Evolutionary conservation across 768 basidiomycete species (phyloP), one percentile per base, ranked within the genome.

Genomic region (Exsudoporus frostii): DNA sequence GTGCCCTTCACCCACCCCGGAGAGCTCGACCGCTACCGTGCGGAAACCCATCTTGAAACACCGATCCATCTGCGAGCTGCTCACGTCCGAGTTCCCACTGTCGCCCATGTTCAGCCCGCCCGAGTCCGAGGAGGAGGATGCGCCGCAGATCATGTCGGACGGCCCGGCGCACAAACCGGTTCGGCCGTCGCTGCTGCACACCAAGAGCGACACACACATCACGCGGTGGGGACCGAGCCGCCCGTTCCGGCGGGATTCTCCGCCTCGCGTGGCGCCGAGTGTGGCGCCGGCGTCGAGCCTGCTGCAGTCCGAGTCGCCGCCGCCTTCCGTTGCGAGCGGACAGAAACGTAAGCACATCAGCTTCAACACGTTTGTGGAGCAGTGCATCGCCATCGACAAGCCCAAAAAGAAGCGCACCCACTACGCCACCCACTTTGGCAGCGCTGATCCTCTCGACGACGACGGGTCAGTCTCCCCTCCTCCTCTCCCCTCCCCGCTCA

Each of bases 281-380:
- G 8, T 13, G 2, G 15, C 27, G 13, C 60, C 63, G 14, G 20
- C 34, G 1, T 53, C 59, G 0, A 45, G 39, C 22, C 24, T 64
- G 0, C 58, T 67, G 4, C 59, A 57, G 15, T 43, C 51, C 39
- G 68, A 68, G 3, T 54, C 61, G 13, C 58, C 54, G 9, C 56
- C 53, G 17, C n/a, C 50, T 5, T 40, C 65, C 49, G 46, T 59
- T 8, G 15, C 41, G 38, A 55, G 50, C 48, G 56, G 53, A 25
- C 72, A 64, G 53, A 86, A 85, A 76, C 90, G 86, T 75, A 86
- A 86, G 58, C 96, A 97, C 68, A 98, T 98, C 74, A 88, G 81
- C 61, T 98, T 98, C 80, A 98, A 98, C 71, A 96, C 95, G 1
- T 97, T 95, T 66, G 96, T 99, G 36, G 90, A 97, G 69, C 96